Base-by-base conservation (phyloP, 805 yeast species). In the Kurtzmaniella fragi region DNA sequence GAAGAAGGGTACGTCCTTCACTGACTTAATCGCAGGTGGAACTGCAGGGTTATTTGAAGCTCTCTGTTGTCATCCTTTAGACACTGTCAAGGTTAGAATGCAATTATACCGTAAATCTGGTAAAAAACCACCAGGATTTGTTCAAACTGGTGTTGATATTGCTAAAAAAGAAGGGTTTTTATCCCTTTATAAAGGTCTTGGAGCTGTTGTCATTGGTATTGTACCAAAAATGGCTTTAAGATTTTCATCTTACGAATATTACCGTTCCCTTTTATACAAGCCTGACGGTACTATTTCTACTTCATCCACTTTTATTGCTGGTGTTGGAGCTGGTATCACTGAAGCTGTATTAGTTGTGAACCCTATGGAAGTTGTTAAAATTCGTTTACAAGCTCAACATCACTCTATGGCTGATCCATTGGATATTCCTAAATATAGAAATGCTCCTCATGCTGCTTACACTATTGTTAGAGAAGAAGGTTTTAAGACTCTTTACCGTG, bases 181-280 rank as follows among this genome's bases (percentile, higher is more conserved):
- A 39, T 91, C 96, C 4, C 75, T 91, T 17, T 91, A 91, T 70
- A 90, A 91, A 61, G 99, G 99, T 41, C 75, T 91, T 38, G 97
- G 97, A 23, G 98, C 99, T 16, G 99, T 91, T 42, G 86, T 89
- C 43, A 85, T 91, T 57, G 99, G 99, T 42, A 91, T 91, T 55
- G 95, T 91, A 38, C 99, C 99, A 42, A 91, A 91, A 61, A 91
- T 91, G 99, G 98, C 96, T 28, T 86, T 91, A 49, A 77, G 99
- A 58, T 91, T 91, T 70, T 84, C 96, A 31, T 85, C 97, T 3
- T 91, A 89, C 60, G 98, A 91, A 67, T 82, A 80, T 55, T 87
- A 84, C 71, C 82, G 95, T 64, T 71, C 80, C 10, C 61, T 78
- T 42, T 72, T 91, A 46, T 75, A 77, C 28, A 77, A 79, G 42